Evolutionary conservation across 768 basidiomycete genomes (phyloP), one percentile per base, ranked within the genome.

Genomic region (Chalciporus piperatus): DNA sequence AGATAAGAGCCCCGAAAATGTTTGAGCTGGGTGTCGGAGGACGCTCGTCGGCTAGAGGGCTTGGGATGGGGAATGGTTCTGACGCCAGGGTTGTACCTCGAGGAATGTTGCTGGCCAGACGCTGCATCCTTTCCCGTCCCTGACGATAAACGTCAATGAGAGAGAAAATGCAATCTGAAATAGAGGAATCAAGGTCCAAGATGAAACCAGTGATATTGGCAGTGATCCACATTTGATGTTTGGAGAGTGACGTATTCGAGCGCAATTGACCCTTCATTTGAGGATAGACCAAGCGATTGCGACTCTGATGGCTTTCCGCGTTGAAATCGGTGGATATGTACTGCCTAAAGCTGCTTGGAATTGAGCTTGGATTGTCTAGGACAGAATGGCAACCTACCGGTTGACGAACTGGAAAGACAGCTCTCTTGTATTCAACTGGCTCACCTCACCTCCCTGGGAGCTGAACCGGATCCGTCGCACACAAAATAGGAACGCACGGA

Each of bases 371-470:
- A 50, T 33, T 19, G n/a, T 22, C 37, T 23, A 20, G n/a, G 22
- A 35, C n/a, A 14, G 19, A 32, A 40, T 35, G 16, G 13, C 9
- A 37, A 62, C 80, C 58, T 72, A 92, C 92, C 76, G 72, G 40
- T 86, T 70, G 3, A 94, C 79, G 67, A 98, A 97, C 68, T 95
- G 92, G 66, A 97, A 84, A 12, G 87, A 87, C 54, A 96, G 77
- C 9, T 80, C 77, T 47, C 77, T 74, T 68, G 97, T 85, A 9
- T 73, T 74, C 41, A 87, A 86, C 62, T 85, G 77, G 6, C 94
- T 93, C 17, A 83, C 87, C 63, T 92, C 87, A 23, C 87, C 89
- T 22, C 81, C 81, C 57, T 86, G 78, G 8, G 86, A 82, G 33
- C 73, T 76, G 66, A 97, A 96, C 45, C 75, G 73, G 48, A 97